These are phyloP conservation scores for Monotropa hypopitys DNA, from an alignment of 179 eudicot genomes.

Conservation along the genomic window DNA sequence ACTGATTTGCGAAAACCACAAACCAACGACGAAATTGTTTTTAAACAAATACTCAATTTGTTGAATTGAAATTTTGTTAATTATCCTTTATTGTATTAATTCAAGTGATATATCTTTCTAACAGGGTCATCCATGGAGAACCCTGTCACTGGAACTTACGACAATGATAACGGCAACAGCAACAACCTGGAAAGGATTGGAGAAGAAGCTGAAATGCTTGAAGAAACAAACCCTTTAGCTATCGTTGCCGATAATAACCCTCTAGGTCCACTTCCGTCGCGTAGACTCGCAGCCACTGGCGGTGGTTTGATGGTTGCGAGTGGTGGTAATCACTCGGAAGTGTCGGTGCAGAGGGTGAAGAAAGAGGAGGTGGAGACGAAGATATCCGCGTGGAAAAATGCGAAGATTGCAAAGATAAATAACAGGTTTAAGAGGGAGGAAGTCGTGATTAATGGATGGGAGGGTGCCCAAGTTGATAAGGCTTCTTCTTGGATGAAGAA, in stretches of 20 bases:
- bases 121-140: constrained; percentile 38
- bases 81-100: not conserved
- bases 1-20: no score
- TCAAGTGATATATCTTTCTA: not conserved
- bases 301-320: not conserved
- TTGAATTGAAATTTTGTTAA: not conserved
- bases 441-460: constrained; percentile 71
- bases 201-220: constrained; percentile 35
- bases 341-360: constrained; percentile 54
- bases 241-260: constrained; percentile 58
- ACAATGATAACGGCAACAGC: not conserved
- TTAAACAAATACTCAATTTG: no score
- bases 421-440: constrained; percentile 83
- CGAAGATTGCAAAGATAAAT: constrained; percentile 78
- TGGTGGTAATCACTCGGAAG: constrained; percentile 14
- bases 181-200: constrained; percentile 46
- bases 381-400: constrained; percentile 85
- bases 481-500: constrained; percentile 78
- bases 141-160: constrained; percentile 1
- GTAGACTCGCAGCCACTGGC: not conserved
- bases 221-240: constrained; percentile 62
- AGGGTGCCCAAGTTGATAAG: constrained; percentile 66
- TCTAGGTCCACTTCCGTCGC: constrained; percentile 26
- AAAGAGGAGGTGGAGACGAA: constrained; percentile 85
- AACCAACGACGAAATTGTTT: no score